A percentile compares a stretch with the other conserved stretches of the same genome.
Evolutionary conservation across 352 stramenopile genomes (phyloP).

Genomic region (Pythium volutum): DNA sequence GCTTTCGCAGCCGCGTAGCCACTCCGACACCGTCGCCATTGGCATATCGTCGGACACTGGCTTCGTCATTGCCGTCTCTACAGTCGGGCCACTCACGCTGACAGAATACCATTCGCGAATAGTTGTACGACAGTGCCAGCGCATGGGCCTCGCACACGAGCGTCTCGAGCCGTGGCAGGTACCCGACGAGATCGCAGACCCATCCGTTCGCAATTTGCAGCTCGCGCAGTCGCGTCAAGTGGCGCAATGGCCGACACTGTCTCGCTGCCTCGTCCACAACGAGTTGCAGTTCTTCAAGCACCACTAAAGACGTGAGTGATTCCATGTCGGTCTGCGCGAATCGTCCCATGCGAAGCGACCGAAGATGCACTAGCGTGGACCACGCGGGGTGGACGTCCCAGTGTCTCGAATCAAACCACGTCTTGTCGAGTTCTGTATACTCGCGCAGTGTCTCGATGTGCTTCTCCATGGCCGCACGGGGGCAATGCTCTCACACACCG

Average conservation of each 20-base stretch:
- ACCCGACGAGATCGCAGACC: neutral
- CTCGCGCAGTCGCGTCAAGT: neutral
- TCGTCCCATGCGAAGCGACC: neutral
- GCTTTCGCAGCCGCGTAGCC: too few species aligned
- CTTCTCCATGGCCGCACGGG: neutral
- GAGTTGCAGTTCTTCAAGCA: neutral
- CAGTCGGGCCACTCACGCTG: too few species aligned
- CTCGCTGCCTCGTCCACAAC: neutral
- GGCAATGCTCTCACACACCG: neutral
- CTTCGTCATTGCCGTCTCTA: too few species aligned
- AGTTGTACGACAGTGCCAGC: too few species aligned
- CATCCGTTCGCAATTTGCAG: neutral
- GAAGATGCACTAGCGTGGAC: neutral
- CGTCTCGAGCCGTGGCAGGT: neutral
- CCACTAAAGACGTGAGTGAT: neutral
- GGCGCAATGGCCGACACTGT: neutral
- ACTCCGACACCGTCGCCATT: too few species aligned
- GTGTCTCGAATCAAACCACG: too few species aligned
- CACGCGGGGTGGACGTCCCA: neutral
- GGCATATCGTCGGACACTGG: too few species aligned
- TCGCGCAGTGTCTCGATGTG: neutral
- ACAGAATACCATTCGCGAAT: too few species aligned
- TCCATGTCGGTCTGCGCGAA: neutral
- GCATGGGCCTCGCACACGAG: neutral
- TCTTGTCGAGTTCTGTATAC: neutral